Percentiles rank a stretch among this genome's conserved stretches.
These are phyloP conservation scores for Puccinellia tenuiflora DNA, from an alignment of 176 grass and related monocot species.

Conservation along the genomic window DNA sequence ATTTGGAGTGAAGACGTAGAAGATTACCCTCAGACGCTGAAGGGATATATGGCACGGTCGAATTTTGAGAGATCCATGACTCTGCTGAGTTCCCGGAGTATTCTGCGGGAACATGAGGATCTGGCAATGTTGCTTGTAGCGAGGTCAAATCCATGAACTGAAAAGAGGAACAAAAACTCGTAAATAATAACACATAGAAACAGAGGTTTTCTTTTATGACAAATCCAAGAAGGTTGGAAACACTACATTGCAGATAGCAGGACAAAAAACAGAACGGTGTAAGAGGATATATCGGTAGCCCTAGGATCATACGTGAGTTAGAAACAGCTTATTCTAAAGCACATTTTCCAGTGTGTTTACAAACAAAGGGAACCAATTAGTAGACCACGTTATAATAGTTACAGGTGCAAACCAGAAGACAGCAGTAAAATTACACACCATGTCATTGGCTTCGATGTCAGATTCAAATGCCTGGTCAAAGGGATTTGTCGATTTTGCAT, in stretches of 20 bases:
- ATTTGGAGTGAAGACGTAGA: background rate
- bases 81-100: slow-evolving; percentile 32
- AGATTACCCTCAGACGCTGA: slow-evolving; percentile 56
- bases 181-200: background rate
- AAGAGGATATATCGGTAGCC: background rate
- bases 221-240: background rate
- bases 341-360: background rate
- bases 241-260: background rate
- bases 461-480: slow-evolving; percentile 74
- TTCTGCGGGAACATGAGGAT: slow-evolving; percentile 36
- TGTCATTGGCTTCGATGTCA: slow-evolving; percentile 26
- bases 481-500: slow-evolving; percentile 69
- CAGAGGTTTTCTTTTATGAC: background rate
- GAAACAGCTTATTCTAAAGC: background rate
- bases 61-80: slow-evolving; percentile 57
- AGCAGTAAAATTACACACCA: slow-evolving; percentile 41
- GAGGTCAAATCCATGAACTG: slow-evolving; percentile 89
- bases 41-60: slow-evolving; percentile 39
- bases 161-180: background rate
- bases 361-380: slow-evolving; percentile 8
- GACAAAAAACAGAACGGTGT: background rate
- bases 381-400: background rate
- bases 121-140: slow-evolving; percentile 55
- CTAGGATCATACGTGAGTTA: background rate
- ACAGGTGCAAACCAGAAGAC: background rate